Evolutionary conservation across 371 early-diverging fungal genomes (phyloP).

Genomic region (Encephalitozoon hellem): DNA sequence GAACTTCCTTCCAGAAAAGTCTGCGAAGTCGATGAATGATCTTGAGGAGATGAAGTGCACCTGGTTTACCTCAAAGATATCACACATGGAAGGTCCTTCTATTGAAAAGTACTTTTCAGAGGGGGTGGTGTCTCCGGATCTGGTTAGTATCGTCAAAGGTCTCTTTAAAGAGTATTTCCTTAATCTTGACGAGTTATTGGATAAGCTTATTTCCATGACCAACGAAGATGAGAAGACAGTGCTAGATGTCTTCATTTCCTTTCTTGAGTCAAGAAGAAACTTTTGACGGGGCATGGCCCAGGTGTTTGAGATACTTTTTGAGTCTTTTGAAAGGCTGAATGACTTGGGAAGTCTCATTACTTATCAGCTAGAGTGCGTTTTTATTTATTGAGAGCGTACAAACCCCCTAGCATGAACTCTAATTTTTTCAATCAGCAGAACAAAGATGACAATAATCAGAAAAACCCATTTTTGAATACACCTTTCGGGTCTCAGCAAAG

Average conservation of each 20-base stretch:
- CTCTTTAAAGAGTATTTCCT: not conserved
- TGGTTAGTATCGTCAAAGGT: not conserved
- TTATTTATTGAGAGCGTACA: not conserved
- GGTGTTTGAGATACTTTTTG: not conserved
- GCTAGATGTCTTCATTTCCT: not conserved
- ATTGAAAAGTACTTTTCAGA: not conserved
- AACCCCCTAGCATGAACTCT: not conserved
- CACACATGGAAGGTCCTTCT: not conserved
- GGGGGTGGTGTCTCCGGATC: not conserved
- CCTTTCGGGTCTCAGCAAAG: not conserved
- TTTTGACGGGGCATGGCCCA: not conserved
- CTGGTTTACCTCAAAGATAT: constrained; percentile 65
- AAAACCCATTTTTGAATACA: not conserved
- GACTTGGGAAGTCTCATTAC: not conserved
- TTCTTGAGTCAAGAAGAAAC: not conserved
- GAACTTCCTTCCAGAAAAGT: constrained; percentile 65
- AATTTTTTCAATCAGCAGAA: constrained; percentile 11
- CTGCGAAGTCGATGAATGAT: constrained; percentile 93
- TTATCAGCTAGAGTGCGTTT: not conserved
- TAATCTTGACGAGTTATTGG: not conserved
- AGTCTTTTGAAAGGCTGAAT: not conserved
- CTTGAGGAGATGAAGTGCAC: constrained; percentile 94
- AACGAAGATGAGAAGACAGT: not conserved
- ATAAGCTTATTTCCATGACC: not conserved
- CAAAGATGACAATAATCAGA: not conserved